Conservation (phyloP, 2,329 filamentous ascomycete species). For the Alternaria ventricosa region DNA sequence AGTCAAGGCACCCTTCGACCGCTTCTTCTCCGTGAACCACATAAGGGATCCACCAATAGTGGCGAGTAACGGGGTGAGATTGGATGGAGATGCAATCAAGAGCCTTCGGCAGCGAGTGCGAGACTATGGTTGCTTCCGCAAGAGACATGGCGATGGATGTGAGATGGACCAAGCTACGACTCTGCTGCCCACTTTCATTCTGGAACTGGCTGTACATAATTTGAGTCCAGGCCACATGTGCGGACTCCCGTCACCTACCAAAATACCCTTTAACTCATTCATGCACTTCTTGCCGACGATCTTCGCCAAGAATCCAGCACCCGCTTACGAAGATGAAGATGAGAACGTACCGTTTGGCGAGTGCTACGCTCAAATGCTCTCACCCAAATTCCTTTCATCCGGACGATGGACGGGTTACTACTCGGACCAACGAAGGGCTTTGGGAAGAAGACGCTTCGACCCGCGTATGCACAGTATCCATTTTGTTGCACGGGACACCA, state of each 20-base stretch:
- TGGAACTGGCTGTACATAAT: slow-evolving; percentile 7
- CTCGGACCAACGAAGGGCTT: slow-evolving; percentile 16
- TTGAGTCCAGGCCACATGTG: neutral
- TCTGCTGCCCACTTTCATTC: slow-evolving; percentile 7
- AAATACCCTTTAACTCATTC: slow-evolving; percentile 17
- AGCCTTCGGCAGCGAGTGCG: slow-evolving; percentile 12
- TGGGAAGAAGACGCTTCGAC: slow-evolving; percentile 8
- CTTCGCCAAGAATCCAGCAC: neutral
- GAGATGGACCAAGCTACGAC: slow-evolving; percentile 15
- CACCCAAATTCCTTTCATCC: slow-evolving; percentile 15
- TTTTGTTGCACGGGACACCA: slow-evolving; percentile 6
- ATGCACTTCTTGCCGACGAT: slow-evolving; percentile 26
- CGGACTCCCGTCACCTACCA: slow-evolving; percentile 16
- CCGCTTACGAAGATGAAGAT: neutral
- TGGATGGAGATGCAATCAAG: neutral
- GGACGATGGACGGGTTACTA: slow-evolving; percentile 28
- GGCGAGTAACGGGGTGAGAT: neutral
- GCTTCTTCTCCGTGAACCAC: neutral
- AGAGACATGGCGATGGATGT: neutral
- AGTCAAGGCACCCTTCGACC: neutral
- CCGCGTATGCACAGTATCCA: slow-evolving; percentile 20
- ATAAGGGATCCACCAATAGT: neutral
- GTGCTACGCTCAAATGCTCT: slow-evolving; percentile 28
- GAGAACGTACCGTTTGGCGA: slow-evolving; percentile 12
- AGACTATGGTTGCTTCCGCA: slow-evolving; percentile 1